phyloP scores from a whole-genome alignment of 148 eudicot genomes.

The Rhododendron ferrugineum region DNA sequence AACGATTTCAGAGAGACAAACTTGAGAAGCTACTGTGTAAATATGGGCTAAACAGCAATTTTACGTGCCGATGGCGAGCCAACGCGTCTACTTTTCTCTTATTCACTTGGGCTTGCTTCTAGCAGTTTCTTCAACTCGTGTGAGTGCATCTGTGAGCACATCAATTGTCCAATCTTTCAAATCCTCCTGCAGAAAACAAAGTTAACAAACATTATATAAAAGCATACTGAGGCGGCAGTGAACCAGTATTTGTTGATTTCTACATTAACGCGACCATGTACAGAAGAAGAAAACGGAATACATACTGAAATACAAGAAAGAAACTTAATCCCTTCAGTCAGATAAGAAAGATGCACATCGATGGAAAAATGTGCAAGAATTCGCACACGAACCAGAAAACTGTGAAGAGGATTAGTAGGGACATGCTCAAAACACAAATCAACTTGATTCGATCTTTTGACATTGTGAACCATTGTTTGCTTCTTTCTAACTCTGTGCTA shows the following conservation, averaged over 20 bases:
- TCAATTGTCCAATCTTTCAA: slow-evolving; percentile 46
- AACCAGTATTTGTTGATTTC: not conserved
- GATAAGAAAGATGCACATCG: not conserved
- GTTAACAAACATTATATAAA: no score
- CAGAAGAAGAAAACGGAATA: not conserved
- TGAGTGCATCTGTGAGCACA: slow-evolving; percentile 44
- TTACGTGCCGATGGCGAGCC: not conserved
- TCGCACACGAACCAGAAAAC: not conserved
- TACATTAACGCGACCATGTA: not conserved
- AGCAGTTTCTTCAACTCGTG: slow-evolving; percentile 45
- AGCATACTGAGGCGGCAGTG: not conserved
- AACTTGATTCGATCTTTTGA: not conserved
- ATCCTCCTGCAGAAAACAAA: slow-evolving; percentile 33
- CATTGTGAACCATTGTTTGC: no score
- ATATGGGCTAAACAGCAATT: not conserved
- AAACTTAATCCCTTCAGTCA: not conserved
- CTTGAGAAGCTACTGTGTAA: not conserved
- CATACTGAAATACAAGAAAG: not conserved
- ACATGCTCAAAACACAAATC: not conserved
- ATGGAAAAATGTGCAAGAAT: no score
- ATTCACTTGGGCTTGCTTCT: slow-evolving; percentile 21
- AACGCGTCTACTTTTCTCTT: not conserved
- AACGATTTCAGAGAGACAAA: not conserved
- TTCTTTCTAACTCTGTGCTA: not conserved
- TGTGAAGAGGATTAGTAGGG: not conserved